Conservation (phyloP, 2,329 filamentous ascomycete genomes). For the Cordyceps pruinosa region DNA sequence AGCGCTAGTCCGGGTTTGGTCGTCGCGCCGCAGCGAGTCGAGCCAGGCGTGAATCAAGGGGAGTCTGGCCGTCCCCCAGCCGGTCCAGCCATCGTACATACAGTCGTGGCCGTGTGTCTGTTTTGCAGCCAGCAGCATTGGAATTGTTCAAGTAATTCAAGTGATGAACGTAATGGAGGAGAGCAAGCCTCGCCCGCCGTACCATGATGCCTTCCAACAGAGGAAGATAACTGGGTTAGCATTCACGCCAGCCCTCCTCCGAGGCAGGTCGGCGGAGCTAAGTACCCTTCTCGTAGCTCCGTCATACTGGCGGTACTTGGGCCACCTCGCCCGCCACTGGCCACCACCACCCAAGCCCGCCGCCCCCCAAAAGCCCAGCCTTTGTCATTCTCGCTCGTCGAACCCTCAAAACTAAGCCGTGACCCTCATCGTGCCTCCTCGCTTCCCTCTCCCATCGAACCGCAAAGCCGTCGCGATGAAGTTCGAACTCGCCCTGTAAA, state of each 20-base stretch:
- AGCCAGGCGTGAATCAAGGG: constrained; percentile 10
- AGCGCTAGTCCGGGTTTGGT: constrained; percentile 1
- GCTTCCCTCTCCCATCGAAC: constrained; percentile 40
- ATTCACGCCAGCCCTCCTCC: too few species aligned
- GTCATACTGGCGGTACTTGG: not conserved
- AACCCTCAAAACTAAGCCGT: constrained; percentile 31
- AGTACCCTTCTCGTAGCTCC: not conserved
- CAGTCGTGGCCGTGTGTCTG: too few species aligned
- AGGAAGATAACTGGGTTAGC: not conserved
- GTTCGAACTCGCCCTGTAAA: constrained; percentile 46
- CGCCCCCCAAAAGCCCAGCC: constrained; percentile 15
- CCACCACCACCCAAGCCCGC: not conserved
- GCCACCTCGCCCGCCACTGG: not conserved
- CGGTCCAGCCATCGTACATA: too few species aligned
- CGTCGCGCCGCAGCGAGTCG: constrained; percentile 1
- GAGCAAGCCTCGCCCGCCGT: not conserved
- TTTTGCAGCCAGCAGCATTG: not conserved
- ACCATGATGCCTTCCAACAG: not conserved
- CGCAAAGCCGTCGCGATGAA: constrained; percentile 44
- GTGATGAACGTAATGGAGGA: too few species aligned
- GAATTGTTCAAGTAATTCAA: too few species aligned
- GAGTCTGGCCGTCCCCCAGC: constrained; percentile 1
- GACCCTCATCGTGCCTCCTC: constrained; percentile 21
- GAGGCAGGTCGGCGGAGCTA: not conserved
- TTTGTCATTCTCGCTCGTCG: constrained; percentile 15